These are phyloP conservation scores for Thalia dealbata DNA, from an alignment of 176 grass and related monocot genomes.

Conservation along the genomic window DNA sequence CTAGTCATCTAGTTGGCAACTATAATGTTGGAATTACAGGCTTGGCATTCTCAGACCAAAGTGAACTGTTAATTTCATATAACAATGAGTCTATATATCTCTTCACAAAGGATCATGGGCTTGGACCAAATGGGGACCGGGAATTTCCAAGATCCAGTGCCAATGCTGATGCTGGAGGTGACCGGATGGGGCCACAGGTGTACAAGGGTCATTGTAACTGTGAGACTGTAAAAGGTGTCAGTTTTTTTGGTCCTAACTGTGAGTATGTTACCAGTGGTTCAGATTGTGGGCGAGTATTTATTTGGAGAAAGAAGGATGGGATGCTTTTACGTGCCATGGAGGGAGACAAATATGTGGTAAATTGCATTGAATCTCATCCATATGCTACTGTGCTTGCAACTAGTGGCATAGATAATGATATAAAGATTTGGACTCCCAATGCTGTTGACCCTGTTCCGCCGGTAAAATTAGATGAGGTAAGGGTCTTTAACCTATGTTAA, in stretches of 20 bases:
- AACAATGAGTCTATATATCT: conserved; percentile 74
- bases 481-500: neutral
- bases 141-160: conserved; percentile 14
- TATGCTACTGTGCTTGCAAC: conserved; percentile 50
- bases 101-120: conserved; percentile 66
- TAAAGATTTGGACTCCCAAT: conserved; percentile 82
- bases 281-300: conserved; percentile 76
- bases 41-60: conserved; percentile 64
- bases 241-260: conserved; percentile 72
- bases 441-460: conserved; percentile 35
- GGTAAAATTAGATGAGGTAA: conserved; percentile 63
- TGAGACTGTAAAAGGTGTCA: conserved; percentile 79
- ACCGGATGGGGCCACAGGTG: conserved; percentile 32
- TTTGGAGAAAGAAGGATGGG: conserved; percentile 81
- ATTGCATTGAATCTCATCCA: conserved; percentile 83
- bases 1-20: conserved; percentile 59
- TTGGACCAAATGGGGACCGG: conserved; percentile 33
- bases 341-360: conserved; percentile 69
- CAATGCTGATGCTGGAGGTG: conserved; percentile 21
- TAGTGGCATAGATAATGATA: conserved; percentile 75
- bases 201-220: conserved; percentile 61
- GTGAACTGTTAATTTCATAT: conserved; percentile 65
- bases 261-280: conserved; percentile 87
- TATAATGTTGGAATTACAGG: conserved; percentile 61
- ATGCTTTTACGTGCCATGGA: conserved; percentile 59